Percentiles rank a stretch among this genome's conserved stretches.
These are phyloP conservation scores for Micromonas commoda DNA, from an alignment of 139 green algal genomes.

Conservation along the genomic window DNA sequence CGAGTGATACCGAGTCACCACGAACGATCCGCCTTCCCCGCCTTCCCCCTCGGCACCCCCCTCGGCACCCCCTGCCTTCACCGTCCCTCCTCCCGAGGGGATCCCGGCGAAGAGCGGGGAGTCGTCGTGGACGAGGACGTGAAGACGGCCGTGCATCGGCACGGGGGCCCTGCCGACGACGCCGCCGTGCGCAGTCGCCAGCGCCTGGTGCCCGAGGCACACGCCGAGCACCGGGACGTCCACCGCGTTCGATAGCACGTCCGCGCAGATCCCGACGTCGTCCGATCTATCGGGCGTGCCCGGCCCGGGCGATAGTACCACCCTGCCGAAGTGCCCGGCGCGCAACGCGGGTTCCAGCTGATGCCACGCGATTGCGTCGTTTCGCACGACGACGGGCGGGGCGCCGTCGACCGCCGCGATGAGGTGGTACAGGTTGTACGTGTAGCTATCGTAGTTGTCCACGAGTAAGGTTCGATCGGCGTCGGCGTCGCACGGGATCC, in stretches of 20 bases:
- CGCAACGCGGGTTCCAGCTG: constrained; percentile 48
- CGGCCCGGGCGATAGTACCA: constrained; percentile 95
- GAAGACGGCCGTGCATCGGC: constrained; percentile 78
- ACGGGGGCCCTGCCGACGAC: constrained; percentile 62
- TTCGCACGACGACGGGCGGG: constrained; percentile 66
- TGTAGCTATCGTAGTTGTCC: constrained; percentile 99
- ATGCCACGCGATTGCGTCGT: constrained; percentile 61
- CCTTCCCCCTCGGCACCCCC: too few relatives aligned
- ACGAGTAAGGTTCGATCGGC: constrained; percentile 59
- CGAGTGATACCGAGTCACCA: constrained; percentile 85
- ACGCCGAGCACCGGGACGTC: constrained; percentile 85
- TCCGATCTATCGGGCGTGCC: constrained; percentile 59
- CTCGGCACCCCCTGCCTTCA: too few relatives aligned
- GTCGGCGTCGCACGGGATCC: not conserved
- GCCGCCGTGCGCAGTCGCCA: constrained; percentile 67
- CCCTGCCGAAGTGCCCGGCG: constrained; percentile 49
- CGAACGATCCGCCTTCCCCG: not conserved
- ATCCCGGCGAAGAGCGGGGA: too few relatives aligned
- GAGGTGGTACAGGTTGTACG: constrained; percentile 94
- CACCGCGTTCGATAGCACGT: not conserved
- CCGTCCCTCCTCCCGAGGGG: too few relatives aligned
- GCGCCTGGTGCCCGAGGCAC: constrained; percentile 90
- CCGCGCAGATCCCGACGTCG: constrained; percentile 55
- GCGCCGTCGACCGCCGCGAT: constrained; percentile 45
- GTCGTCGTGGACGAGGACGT: not conserved